Evolutionary conservation across 1,284 basidiomycete genomes (phyloP), one percentile per base, ranked within the genome.

Genomic region (Dichomitus squalens): DNA sequence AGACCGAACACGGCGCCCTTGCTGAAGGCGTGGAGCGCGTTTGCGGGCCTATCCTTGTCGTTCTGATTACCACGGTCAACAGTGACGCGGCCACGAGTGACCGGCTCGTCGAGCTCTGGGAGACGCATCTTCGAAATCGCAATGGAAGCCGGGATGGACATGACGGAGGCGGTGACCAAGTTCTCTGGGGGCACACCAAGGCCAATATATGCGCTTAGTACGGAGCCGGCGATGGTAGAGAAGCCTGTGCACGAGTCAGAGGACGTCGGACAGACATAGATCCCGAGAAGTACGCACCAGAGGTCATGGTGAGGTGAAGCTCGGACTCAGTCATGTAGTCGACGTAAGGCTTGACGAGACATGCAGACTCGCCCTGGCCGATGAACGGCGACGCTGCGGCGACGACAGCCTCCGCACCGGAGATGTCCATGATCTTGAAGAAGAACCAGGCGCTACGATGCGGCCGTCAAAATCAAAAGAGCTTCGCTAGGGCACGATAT

Each of bases 111-210:
- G 41, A 80, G 74, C 75, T 96, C 94, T 2, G 94, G 94, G 20
- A 88, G 68, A 47, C 93, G 88, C 67, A 95, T 78, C 76, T 96
- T 96, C 71, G 88, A 89, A 64, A 96, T 94, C 2, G 94, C 85
- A 70, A 96, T 94, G 11, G 93, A 94, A 1, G 95, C 94, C 9
- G 94, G 94, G 67, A 96, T 96, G 70, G 88, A 92, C 94, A 96
- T 96, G 64, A 96, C 90, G 9, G 92, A 94, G 4, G 94, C 91
- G 5, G 94, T 95, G 67, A 96, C 81, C 29, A 96, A 80, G 72
- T 92, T 93, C 73, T 87, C 83, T 16, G 93, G 75, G 31, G 90
- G 88, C 36, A 96, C 90, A 55, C 95, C 95, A 61, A 95, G 76
- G 54, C 74, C 76, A 67, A 96, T 90, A 73, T 96, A 96, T 41